These are phyloP conservation scores for Glutinoglossum americanum DNA, from an alignment of 495 filamentous ascomycete genomes.

Conservation along the genomic window DNA sequence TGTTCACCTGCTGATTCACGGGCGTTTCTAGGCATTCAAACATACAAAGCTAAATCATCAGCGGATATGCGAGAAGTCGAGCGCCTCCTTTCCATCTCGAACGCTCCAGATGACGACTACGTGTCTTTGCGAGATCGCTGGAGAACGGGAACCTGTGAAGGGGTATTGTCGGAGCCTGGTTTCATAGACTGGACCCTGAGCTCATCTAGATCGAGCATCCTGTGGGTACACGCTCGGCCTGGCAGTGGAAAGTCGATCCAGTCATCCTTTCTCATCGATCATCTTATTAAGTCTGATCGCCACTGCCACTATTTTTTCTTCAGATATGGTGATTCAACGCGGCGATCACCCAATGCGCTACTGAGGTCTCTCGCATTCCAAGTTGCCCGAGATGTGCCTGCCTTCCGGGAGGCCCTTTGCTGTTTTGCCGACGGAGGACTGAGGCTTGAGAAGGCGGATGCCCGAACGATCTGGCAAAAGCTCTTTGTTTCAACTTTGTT, in stretches of 20 bases:
- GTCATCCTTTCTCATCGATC: not conserved
- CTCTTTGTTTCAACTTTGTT: slow-evolving; percentile 14
- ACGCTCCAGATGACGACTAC: not conserved
- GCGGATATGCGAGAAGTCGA: not conserved
- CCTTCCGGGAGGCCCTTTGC: slow-evolving; percentile 2
- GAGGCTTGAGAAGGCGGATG: slow-evolving; percentile 11
- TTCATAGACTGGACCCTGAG: not conserved
- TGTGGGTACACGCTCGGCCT: not conserved
- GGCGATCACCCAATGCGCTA: not conserved
- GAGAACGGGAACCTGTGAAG: not conserved
- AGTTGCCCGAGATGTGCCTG: slow-evolving; percentile 2
- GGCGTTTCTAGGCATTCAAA: not conserved
- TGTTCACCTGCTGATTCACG: too few relatives aligned
- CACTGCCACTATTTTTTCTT: not conserved
- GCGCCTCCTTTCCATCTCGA: not conserved
- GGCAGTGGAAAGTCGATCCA: not conserved
- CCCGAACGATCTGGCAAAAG: slow-evolving; percentile 19
- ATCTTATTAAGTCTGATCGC: not conserved
- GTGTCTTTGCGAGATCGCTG: slow-evolving; percentile 1
- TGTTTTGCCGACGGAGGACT: slow-evolving; percentile 3
- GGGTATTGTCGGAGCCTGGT: not conserved
- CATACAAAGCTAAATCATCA: not conserved
- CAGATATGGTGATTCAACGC: not conserved
- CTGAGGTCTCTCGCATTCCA: not conserved
- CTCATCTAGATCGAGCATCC: not conserved